A percentile compares a stretch with the other conserved stretches of the same genome.
phyloP scores from a whole-genome alignment of 2,329 filamentous ascomycete species.

The Dactylella cylindrospora region DNA sequence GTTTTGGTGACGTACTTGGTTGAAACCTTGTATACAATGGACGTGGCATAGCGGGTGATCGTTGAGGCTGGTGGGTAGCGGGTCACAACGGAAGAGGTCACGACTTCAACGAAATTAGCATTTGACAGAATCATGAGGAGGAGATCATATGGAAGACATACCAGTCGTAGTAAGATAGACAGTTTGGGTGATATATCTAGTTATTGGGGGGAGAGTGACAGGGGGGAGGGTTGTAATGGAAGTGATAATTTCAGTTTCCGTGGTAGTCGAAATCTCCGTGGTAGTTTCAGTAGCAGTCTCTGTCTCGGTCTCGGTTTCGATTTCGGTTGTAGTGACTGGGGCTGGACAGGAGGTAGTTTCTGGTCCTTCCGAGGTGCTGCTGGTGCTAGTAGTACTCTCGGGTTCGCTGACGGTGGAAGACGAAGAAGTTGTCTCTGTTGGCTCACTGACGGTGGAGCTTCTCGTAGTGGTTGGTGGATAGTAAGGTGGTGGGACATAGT shows the following conservation, averaged over 20 bases:
- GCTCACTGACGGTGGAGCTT: neutral
- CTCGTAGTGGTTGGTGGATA: constrained; percentile 1
- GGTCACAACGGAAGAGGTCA: constrained; percentile 3
- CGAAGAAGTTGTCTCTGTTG: constrained; percentile 1
- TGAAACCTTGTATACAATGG: constrained; percentile 3
- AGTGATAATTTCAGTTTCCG: neutral
- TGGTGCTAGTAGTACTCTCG: constrained; percentile 7
- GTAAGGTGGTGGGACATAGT: constrained; percentile 8
- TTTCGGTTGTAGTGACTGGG: neutral
- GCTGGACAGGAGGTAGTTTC: constrained; percentile 10
- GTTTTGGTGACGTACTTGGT: constrained; percentile 21
- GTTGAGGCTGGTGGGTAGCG: neutral
- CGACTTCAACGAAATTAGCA: neutral
- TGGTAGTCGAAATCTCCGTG: neutral
- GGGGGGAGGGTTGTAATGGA: neutral
- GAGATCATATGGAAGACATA: neutral
- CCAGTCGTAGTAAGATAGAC: constrained; percentile 16
- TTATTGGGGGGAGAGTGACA: constrained; percentile 17
- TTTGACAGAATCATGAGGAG: neutral
- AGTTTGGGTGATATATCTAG: constrained; percentile 19
- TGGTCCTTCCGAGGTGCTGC: neutral
- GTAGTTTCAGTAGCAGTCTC: constrained; percentile 5
- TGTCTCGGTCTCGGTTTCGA: neutral
- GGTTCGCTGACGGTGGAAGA: constrained; percentile 26
- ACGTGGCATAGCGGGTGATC: too few species aligned